Conservation (phyloP, 495 filamentous ascomycete genomes). For the Daldinia grandis region DNA sequence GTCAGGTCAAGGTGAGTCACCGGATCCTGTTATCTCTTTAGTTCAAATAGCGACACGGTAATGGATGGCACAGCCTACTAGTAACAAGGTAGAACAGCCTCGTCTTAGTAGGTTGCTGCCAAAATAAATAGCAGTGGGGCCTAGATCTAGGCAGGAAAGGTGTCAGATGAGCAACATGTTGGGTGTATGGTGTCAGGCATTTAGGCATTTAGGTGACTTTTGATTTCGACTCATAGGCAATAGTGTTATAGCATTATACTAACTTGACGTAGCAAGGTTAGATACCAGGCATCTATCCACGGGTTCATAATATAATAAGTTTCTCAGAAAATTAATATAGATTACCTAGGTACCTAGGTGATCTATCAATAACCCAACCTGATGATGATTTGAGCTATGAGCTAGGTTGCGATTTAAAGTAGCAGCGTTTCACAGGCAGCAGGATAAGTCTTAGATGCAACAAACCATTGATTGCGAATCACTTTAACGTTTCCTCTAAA, state of each 20-base stretch:
- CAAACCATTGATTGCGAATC: too few relatives aligned
- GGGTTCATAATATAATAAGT: background rate
- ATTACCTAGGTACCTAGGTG: background rate
- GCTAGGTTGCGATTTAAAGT: background rate
- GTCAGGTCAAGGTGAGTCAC: slow-evolving; percentile 28
- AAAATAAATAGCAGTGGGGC: slow-evolving; percentile 2
- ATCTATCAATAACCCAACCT: background rate
- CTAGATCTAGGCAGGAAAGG: slow-evolving; percentile 13
- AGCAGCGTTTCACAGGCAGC: background rate
- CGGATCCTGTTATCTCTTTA: slow-evolving; percentile 20
- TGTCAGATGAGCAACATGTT: slow-evolving; percentile 28
- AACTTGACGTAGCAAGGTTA: too few relatives aligned
- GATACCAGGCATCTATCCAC: too few relatives aligned
- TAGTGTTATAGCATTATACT: background rate
- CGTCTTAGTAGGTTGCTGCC: background rate
- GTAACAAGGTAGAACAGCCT: slow-evolving; percentile 21
- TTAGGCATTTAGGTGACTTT: background rate
- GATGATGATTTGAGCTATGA: background rate
- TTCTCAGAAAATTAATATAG: background rate
- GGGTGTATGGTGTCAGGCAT: slow-evolving; percentile 7
- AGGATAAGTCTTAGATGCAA: background rate
- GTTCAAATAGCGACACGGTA: slow-evolving; percentile 1
- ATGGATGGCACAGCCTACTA: slow-evolving; percentile 25
- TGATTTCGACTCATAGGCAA: background rate
- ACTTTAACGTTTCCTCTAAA: background rate